Base-by-base conservation (phyloP, 345 rosid species). In the Hibiscus syriacus region DNA sequence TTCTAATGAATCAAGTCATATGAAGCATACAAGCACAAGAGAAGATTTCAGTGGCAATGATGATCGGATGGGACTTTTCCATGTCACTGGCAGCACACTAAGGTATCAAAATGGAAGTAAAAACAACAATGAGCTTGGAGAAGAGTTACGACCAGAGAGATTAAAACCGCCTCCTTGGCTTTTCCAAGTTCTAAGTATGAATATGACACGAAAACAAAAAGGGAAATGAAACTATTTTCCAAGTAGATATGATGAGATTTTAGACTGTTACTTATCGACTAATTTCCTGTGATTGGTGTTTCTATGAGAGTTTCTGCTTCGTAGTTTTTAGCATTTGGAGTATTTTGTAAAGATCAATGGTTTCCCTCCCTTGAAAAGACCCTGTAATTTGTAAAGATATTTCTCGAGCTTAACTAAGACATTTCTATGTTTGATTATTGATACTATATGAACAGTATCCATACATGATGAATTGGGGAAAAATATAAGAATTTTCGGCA, bases 151-250 rank as follows among this genome's bases (percentile, higher is more conserved):
- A 70, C 82, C 78, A 75, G 82, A 84, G 69, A 82, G 84, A 63
- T 30, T 81, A 70, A 83, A 82, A 38, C 90, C 85, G 68, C 81
- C 93, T 78, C 80, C 92, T 72, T 93, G 98, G 98, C 77, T 93
- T 75, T 75, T 76, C 67, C 96, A 90, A 78, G 90, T 84, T 74
- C 70, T 93, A 80, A 90, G 89, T 71, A 79, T 93, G 52, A 85
- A 88, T 73, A 84, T 86, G 76, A 77, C 87, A 71, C 85, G 78
- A n/a, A n/a, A n/a, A n/a, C n/a, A 78, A 52, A 49, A 23, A n/a
- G 16, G 12, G 32, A 30, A 10, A 4, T 8, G 52, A 25, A 55
- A 59, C 72, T 66, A 67, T 64, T 27, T 72, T 56, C 59, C 43
- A 56, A 53, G 70, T 71, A 63, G 75, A 79, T 73, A 74, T 29